Evolutionary conservation across 345 rosid genomes (phyloP), one percentile per base, ranked within the genome.

Genomic region (Eucalyptus paniculata): DNA sequence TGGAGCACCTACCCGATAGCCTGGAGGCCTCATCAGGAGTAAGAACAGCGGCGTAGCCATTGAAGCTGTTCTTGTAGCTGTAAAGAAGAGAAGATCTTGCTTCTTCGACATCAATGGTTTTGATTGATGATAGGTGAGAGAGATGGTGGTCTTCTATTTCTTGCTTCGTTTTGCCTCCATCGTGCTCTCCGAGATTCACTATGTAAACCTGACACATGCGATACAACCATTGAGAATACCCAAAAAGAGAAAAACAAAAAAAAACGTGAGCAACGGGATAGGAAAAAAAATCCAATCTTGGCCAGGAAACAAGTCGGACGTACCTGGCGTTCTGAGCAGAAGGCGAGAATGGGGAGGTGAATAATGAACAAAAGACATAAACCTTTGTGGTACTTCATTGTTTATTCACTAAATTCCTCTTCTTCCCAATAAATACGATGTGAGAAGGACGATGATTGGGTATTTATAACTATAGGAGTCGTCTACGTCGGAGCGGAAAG

Each of bases 1-100:
- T 21, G 26, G 45, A 72, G 83, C 24, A 34, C 24, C 42, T 92
- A 94, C 96, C 91, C 16, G 96, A 94, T 42, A 97, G 96, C 58
- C 90, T 95, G 92, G 96, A 90, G 85, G 98, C 99, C 92, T 97
- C 94, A 4, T 95, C 91, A 1, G 94, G 91, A 19, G 96, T 94
- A 89, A 97, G 93, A 87, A 91, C 88, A 40, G 99, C 99, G 0
- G 99, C 94, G 14, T 95, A 94, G 89, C 98, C 99, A 92, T 97
- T 96, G 94, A 97, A 94, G 95, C 94, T 93, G 90, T 96, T 94
- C 91, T 96, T 95, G 92, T 97, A 97, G 94, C 99, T 97, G 93
- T 97, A 97, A 83, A 97, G 90, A 72, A 96, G 94, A 32, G 99
- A 96, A 86, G 93, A 90, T 92, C 87, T 91, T 4, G 97, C 99